phyloP scores from a whole-genome alignment of 306 rosid species.

The Trifolium subterraneum region DNA sequence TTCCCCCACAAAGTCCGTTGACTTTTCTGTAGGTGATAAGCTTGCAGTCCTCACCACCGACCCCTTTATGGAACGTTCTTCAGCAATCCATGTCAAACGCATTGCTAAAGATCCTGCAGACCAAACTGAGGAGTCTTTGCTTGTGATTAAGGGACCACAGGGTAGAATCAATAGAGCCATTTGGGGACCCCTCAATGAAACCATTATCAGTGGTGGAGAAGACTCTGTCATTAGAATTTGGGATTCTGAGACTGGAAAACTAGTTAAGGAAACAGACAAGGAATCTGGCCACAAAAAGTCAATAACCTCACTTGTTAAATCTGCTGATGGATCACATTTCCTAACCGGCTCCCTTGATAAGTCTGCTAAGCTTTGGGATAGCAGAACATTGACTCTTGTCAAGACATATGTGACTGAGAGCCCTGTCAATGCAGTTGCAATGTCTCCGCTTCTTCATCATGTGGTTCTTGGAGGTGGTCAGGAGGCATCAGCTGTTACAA shows the following conservation, averaged over 20 bases:
- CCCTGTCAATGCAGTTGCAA: slow-evolving; percentile 93
- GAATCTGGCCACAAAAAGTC: slow-evolving; percentile 82
- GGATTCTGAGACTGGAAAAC: slow-evolving; percentile 96
- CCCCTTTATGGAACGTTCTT: slow-evolving; percentile 73
- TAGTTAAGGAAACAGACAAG: slow-evolving; percentile 73
- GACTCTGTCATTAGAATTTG: slow-evolving; percentile 81
- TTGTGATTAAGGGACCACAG: slow-evolving; percentile 77
- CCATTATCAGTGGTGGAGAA: slow-evolving; percentile 92
- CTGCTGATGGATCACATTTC: slow-evolving; percentile 83
- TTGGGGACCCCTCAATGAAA: slow-evolving; percentile 88
- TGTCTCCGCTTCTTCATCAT: slow-evolving; percentile 93
- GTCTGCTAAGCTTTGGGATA: slow-evolving; percentile 94
- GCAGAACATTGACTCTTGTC: slow-evolving; percentile 80
- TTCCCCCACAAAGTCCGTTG: slow-evolving; percentile 78
- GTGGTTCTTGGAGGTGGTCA: slow-evolving; percentile 99
- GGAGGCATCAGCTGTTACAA: slow-evolving; percentile 87
- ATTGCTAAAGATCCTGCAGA: slow-evolving; percentile 61
- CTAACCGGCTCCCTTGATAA: slow-evolving; percentile 87
- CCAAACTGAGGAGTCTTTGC: slow-evolving; percentile 76
- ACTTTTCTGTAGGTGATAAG: slow-evolving; percentile 68
- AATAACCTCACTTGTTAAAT: slow-evolving; percentile 71
- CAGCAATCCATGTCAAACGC: slow-evolving; percentile 79
- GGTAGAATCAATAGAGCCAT: slow-evolving; percentile 94
- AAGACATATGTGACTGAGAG: slow-evolving; percentile 89
- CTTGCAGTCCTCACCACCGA: slow-evolving; percentile 75